Percentiles rank a stretch among this genome's conserved stretches.
Conservation (phyloP, 305 asterid genomes). For the Solanum chacoense region DNA sequence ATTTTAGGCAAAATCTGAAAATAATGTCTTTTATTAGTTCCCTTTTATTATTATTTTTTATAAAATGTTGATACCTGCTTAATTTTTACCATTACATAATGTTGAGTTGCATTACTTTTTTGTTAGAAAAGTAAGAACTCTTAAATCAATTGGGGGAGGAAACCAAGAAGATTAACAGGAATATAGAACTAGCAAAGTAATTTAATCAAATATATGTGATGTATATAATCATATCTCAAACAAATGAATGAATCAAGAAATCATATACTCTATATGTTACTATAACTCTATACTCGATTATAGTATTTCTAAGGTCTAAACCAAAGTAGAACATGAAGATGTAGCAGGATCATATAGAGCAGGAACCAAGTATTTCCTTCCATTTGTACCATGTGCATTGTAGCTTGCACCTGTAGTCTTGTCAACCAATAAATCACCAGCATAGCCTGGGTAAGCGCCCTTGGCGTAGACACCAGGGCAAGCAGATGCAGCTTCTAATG, state of each 20-base stretch:
- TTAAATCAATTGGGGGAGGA: background rate
- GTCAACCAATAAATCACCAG: background rate
- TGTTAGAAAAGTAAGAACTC: background rate
- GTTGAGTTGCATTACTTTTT: background rate
- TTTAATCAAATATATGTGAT: background rate
- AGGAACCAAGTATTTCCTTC: background rate
- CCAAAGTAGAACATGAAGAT: background rate
- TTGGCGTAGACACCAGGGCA: conserved; percentile 23
- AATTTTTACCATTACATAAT: background rate
- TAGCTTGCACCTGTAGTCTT: background rate
- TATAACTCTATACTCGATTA: no score
- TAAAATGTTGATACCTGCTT: background rate
- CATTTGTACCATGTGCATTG: background rate
- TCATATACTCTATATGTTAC: background rate
- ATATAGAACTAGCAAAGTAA: background rate
- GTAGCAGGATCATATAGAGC: background rate
- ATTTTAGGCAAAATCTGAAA: background rate
- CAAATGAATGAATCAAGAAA: background rate
- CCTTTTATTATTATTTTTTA: background rate
- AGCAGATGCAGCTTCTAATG: conserved; percentile 25
- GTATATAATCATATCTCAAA: background rate
- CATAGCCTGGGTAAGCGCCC: conserved; percentile 12
- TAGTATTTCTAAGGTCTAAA: background rate
- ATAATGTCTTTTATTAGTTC: background rate
- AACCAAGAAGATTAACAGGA: background rate